These are phyloP conservation scores for Glycyrrhiza uralensis DNA, from an alignment of 306 rosid species.

Conservation along the genomic window DNA sequence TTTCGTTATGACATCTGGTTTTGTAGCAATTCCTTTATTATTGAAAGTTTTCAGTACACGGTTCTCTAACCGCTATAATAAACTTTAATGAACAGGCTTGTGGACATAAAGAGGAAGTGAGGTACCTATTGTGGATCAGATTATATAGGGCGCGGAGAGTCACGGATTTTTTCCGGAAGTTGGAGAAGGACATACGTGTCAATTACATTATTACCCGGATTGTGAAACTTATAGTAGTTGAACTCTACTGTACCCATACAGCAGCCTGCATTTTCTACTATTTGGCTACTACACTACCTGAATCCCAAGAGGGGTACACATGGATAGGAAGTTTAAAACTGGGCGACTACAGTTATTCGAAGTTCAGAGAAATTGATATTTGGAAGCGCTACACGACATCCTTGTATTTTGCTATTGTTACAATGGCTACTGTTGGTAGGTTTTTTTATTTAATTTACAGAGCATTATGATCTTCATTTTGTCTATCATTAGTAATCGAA, in stretches of 20 bases:
- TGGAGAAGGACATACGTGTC: conserved; percentile 92
- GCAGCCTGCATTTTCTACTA: conserved; percentile 98
- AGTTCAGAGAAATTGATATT: conserved; percentile 84
- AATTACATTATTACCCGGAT: conserved; percentile 78
- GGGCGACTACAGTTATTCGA: conserved; percentile 73
- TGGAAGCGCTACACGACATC: conserved; percentile 91
- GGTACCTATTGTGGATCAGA: conserved; percentile 90
- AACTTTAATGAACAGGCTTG: conserved; percentile 50
- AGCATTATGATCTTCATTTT: not conserved
- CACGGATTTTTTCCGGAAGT: conserved; percentile 39
- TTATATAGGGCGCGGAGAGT: conserved; percentile 72
- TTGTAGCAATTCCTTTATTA: conserved; percentile 10
- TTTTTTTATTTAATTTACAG: not conserved
- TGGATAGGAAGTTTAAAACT: conserved; percentile 94
- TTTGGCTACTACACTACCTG: conserved; percentile 89
- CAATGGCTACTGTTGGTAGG: conserved; percentile 97
- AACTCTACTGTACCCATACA: conserved; percentile 94
- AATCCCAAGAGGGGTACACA: conserved; percentile 80
- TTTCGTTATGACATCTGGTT: not conserved
- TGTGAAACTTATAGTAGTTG: conserved; percentile 79
- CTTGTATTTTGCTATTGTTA: conserved; percentile 85
- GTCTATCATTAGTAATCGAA: not conserved
- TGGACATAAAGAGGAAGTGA: conserved; percentile 75
- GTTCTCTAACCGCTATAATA: conserved; percentile 11
- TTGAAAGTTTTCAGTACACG: conserved; percentile 6